Percentiles rank a stretch among this genome's conserved stretches.
phyloP scores from a whole-genome alignment of 805 yeast species.

The Yarrowia sp. region DNA sequence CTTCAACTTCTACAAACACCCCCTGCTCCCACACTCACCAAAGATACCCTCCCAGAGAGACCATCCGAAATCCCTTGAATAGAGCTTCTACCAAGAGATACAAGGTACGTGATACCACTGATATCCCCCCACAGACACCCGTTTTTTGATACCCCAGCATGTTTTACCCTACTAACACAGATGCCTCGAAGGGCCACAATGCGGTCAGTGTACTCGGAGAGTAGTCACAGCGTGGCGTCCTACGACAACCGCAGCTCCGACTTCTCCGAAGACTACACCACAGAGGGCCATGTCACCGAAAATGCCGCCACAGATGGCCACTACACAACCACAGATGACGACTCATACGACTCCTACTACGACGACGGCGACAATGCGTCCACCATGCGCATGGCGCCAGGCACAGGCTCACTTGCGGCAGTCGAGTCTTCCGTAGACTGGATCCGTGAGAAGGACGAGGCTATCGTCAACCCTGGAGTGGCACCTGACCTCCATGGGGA shows the following conservation, averaged over 20 bases:
- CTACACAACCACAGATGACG: constrained; percentile 21
- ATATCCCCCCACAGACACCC: not conserved
- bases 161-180: constrained; percentile 8
- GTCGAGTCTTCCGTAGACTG: constrained; percentile 20
- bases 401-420: constrained; percentile 1
- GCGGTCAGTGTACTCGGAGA: constrained; percentile 18
- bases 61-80: not conserved
- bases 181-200: constrained; percentile 20
- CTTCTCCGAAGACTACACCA: constrained; percentile 16
- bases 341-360: constrained; percentile 18
- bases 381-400: constrained; percentile 13
- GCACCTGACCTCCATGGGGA: constrained; percentile 7
- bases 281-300: not conserved
- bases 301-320: constrained; percentile 1
- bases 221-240: constrained; percentile 3
- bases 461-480: constrained; percentile 18
- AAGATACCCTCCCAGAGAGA: constrained; percentile 4
- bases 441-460: constrained; percentile 21
- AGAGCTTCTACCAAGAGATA: constrained; percentile 17
- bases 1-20: not conserved
- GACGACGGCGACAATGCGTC: constrained; percentile 3
- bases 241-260: constrained; percentile 17
- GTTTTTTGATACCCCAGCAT: not conserved
- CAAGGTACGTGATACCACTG: not conserved
- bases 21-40: not conserved